Base-by-base conservation (phyloP, 208 protist genomes). In the Crithidia bombi region DNA sequence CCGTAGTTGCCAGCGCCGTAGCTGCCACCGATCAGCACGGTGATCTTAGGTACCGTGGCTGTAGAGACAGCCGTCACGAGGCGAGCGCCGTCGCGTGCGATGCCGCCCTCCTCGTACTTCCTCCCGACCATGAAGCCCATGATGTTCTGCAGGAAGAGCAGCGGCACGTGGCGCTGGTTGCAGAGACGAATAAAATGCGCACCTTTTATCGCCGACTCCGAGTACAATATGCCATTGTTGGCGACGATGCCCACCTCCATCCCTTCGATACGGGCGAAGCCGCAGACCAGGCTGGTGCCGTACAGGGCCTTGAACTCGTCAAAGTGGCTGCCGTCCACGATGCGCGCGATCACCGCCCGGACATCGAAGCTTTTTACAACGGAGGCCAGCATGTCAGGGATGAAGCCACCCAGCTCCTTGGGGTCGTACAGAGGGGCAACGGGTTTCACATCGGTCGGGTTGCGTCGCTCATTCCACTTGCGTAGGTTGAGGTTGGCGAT, bases 1-100 rank as follows among this genome's bases (percentile, higher is more conserved):
- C 94, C 97, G 81, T 99, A 99, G 75, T 99, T 99, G 56, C 98
- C 98, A 4, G 97, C 98, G 44, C 98, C 98, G 80, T 98, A 99
- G 78, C 83, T 96, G 50, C 97, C 98, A 46, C 98, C 97, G 61
- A 98, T 91, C 21, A 99, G 66, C 10, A 99, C 73, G 5, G 97
- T 99, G 50, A 99, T 88, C 79, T 99, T 98, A 26, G 97, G 97
- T 39, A 99, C 98, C 7, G 82, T 83, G 2, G 94, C 88, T 51
- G 87, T 93, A 11, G 95, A 81, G 5, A 99, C 98, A 1, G 98
- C 97, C 25, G 73, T 98, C 5, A 98, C 97, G 50, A 99, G 78
- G 70, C 98, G 98, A 0, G 98, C 97, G 15, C 98, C 98, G 82
- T 98, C 78, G 73, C 98, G 98, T n/a, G 96, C 96, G 58, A 99